phyloP scores from a whole-genome alignment of 1,284 basidiomycete genomes.

The Cronartium quercuum region DNA sequence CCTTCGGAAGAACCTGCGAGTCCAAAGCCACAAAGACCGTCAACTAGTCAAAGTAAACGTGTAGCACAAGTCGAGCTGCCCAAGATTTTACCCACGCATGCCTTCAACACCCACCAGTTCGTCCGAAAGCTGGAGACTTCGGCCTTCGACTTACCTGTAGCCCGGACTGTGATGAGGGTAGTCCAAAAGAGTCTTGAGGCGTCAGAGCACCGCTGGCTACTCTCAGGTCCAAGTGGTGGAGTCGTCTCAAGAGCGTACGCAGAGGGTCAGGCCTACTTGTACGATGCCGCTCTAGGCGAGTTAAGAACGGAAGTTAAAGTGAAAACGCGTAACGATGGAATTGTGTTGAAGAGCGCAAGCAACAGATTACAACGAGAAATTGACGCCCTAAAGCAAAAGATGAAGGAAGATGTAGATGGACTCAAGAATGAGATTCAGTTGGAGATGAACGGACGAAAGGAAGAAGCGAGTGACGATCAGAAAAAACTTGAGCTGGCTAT shows the following conservation, averaged over 20 bases:
- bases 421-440: conserved; percentile 97
- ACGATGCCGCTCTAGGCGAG: conserved; percentile 86
- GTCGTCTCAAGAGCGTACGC: conserved; percentile 34
- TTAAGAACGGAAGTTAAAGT: conserved; percentile 79
- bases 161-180: conserved; percentile 9
- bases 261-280: conserved; percentile 71
- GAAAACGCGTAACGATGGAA: conserved; percentile 74
- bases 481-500: conserved; percentile 81
- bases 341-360: conserved; percentile 68
- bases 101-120: conserved; percentile 37
- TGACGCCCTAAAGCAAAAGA: conserved; percentile 76
- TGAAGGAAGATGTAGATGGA: conserved; percentile 84
- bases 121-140: conserved; percentile 24
- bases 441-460: conserved; percentile 89
- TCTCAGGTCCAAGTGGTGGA: conserved; percentile 25
- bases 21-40: neutral
- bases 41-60: neutral
- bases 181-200: conserved; percentile 10
- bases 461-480: conserved; percentile 79
- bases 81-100: conserved; percentile 17
- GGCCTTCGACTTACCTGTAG: neutral
- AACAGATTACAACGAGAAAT: conserved; percentile 77
- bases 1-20: neutral
- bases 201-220: conserved; percentile 18
- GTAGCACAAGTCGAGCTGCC: neutral